Percentiles rank a stretch among this genome's conserved stretches.
phyloP scores from a whole-genome alignment of 1,284 basidiomycete genomes.

The Fomitopsis pinicola region DNA sequence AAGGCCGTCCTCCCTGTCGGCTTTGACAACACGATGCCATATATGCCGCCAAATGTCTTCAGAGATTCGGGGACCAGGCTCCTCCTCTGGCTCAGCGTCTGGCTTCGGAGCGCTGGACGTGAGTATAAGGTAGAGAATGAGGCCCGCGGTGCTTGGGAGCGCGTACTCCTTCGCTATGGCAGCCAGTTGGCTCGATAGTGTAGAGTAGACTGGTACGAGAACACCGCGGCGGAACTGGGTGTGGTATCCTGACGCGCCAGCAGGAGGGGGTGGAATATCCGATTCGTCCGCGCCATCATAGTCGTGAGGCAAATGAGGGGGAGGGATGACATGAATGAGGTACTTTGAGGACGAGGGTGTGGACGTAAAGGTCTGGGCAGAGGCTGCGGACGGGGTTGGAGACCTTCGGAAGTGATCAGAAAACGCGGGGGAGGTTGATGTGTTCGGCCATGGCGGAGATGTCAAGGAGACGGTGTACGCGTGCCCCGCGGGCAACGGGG shows the following conservation, averaged over 20 bases:
- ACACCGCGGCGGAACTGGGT: slow-evolving; percentile 72
- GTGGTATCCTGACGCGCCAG: slow-evolving; percentile 67
- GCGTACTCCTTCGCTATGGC: slow-evolving; percentile 89
- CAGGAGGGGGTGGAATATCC: slow-evolving; percentile 46
- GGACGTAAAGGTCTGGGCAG: slow-evolving; percentile 36
- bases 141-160: slow-evolving; percentile 72
- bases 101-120: slow-evolving; percentile 25
- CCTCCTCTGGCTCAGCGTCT: slow-evolving; percentile 28
- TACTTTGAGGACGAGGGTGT: slow-evolving; percentile 51
- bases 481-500: slow-evolving; percentile 56
- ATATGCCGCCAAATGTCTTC: slow-evolving; percentile 83
- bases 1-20: slow-evolving; percentile 56
- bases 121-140: slow-evolving; percentile 72
- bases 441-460: slow-evolving; percentile 27
- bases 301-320: slow-evolving; percentile 60
- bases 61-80: slow-evolving; percentile 72
- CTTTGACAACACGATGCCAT: slow-evolving; percentile 66
- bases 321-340: slow-evolving; percentile 75
- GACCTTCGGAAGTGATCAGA: slow-evolving; percentile 48
- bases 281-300: slow-evolving; percentile 37
- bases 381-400: slow-evolving; percentile 49
- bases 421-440: slow-evolving; percentile 32
- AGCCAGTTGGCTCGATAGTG: slow-evolving; percentile 63
- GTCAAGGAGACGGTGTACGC: slow-evolving; percentile 28
- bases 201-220: slow-evolving; percentile 69